Base-by-base conservation (phyloP, 495 filamentous ascomycete genomes). In the Podospora pseudopauciseta region DNA sequence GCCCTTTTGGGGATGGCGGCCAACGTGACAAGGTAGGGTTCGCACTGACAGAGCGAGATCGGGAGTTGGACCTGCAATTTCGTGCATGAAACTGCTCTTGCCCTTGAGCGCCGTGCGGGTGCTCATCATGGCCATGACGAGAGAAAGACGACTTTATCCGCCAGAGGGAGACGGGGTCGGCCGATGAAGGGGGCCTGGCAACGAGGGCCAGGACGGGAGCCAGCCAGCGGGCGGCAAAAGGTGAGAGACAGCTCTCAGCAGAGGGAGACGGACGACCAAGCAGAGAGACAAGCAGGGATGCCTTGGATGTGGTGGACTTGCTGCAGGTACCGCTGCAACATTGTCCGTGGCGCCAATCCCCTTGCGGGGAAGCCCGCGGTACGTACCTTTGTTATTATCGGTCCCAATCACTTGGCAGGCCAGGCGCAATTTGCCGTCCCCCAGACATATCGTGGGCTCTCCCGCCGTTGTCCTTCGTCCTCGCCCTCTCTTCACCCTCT, bases 391-490 rank as follows among this genome's bases (percentile, higher is more conserved):
- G 39, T 58, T 63, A 57, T 64, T 64, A 62, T 64, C 63, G 69
- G 66, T 56, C 63, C 54, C 54, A 28, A 32, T 20, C 5, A 16
- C 67, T 69, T 69, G 67, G 67, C 67, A 32, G 30, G 18, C 34
- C 70, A 71, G 64, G 5, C 64, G 70, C 70, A 71, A 71, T 71
- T 71, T 71, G 70, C 70, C 62, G 9, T 63, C 39, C 13, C 60
- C 61, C 68, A 44, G 39, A 56, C 66, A 61, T 30, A 71, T 66
- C 66, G 64, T 57, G 60, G 70, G 63, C 63, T 69, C 55, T 54
- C 32, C 34, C 64, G 61, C 61, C 66, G 15, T 30, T 26, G 28
- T 23, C 64, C 62, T 63, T 55, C 65, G n/a, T 28, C 32, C 65
- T 18, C 20, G 65, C 59, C 64, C 67, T 62, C 54, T 66, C 55